Percentiles rank a stretch among this genome's conserved stretches.
phyloP scores from a whole-genome alignment of 768 basidiomycete species.

The Coprinopsis cinerea region DNA sequence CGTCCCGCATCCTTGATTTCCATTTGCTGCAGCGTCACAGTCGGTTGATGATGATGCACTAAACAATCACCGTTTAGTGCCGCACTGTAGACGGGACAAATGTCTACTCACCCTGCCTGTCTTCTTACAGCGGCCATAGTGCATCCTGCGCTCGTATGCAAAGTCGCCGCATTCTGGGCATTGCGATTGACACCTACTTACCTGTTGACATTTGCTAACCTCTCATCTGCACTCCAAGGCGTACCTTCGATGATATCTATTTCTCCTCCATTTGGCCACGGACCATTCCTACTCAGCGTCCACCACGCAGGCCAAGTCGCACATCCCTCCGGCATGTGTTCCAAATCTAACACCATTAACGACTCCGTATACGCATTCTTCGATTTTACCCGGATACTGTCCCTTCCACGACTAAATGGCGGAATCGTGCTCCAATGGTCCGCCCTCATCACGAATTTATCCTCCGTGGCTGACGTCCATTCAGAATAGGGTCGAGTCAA shows the following conservation, averaged over 20 bases:
- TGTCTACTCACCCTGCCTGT: constrained; percentile 41
- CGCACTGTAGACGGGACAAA: background rate
- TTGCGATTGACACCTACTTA: constrained; percentile 49
- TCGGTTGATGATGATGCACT: constrained; percentile 36
- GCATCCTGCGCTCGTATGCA: constrained; percentile 50
- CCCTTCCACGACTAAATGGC: constrained; percentile 39
- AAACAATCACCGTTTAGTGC: constrained; percentile 3
- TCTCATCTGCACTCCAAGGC: background rate
- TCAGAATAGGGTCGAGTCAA: background rate
- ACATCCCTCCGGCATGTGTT: constrained; percentile 58
- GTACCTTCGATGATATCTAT: constrained; percentile 57
- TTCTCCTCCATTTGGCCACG: constrained; percentile 60
- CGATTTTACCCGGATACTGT: constrained; percentile 51
- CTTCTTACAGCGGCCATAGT: constrained; percentile 32
- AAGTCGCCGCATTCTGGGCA: constrained; percentile 40
- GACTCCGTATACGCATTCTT: constrained; percentile 38
- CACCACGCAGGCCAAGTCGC: constrained; percentile 63
- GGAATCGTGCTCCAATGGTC: constrained; percentile 36
- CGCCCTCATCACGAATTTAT: constrained; percentile 53
- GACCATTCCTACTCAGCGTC: constrained; percentile 43
- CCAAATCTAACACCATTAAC: constrained; percentile 44
- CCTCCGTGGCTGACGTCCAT: constrained; percentile 29
- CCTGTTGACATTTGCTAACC: too few relatives aligned
- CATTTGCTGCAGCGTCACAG: constrained; percentile 46
- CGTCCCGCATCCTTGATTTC: constrained; percentile 60